phyloP scores from a whole-genome alignment of 495 filamentous ascomycete species.

The Delitschia confertaspora region DNA sequence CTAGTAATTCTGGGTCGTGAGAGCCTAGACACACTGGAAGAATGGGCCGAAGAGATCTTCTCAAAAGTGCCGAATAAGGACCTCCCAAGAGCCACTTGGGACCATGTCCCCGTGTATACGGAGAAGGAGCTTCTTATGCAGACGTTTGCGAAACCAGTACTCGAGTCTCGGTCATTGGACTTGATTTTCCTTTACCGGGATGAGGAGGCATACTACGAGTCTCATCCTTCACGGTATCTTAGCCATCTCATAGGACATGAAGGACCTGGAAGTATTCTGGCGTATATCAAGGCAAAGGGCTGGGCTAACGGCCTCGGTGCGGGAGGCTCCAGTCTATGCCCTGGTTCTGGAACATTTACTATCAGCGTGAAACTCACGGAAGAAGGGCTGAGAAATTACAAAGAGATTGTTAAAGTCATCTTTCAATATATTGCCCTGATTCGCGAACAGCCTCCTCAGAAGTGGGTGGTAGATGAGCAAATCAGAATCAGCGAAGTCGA shows the following conservation, averaged over 20 bases:
- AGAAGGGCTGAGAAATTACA: constrained; percentile 75
- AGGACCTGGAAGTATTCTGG: constrained; percentile 90
- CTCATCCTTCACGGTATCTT: constrained; percentile 82
- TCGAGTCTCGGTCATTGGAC: constrained; percentile 79
- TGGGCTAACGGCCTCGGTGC: constrained; percentile 87
- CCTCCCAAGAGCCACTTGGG: constrained; percentile 73
- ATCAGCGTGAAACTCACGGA: constrained; percentile 75
- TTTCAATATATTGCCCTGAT: constrained; percentile 95
- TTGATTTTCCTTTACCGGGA: constrained; percentile 85
- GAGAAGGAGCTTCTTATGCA: constrained; percentile 63
- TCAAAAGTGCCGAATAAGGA: constrained; percentile 76
- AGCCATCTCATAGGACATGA: constrained; percentile 94
- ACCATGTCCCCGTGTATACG: constrained; percentile 58
- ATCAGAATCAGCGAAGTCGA: constrained; percentile 83
- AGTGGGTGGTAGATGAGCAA: constrained; percentile 91
- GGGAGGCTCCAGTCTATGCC: constrained; percentile 66
- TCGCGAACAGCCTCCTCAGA: constrained; percentile 65
- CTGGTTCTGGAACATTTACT: constrained; percentile 77
- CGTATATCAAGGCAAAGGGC: constrained; percentile 89
- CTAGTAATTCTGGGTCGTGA: constrained; percentile 85
- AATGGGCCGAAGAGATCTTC: constrained; percentile 84
- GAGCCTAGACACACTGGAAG: constrained; percentile 75
- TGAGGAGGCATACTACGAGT: constrained; percentile 72
- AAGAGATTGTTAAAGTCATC: constrained; percentile 75
- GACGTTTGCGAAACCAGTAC: constrained; percentile 91